Base-by-base conservation (phyloP, 768 basidiomycete genomes). In the Fomitopsis pulvina region DNA sequence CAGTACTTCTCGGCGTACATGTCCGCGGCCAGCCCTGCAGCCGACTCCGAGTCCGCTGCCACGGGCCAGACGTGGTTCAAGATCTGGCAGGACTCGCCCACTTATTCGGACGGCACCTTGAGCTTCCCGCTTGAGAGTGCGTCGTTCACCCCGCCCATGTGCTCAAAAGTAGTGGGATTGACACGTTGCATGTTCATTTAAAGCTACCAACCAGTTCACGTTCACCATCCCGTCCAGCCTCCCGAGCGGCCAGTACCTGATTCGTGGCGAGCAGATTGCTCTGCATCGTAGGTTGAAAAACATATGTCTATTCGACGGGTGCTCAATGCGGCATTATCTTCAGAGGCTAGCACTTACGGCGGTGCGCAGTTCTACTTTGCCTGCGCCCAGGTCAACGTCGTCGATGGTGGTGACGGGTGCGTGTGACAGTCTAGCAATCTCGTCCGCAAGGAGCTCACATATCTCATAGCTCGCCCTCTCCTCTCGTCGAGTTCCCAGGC, bases 41-140 rank as follows among this genome's bases (percentile, higher is more conserved):
- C 55, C 52, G 57, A 57, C 58, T 59, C 53, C 37, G 63, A 63
- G 48, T 59, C 51, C 26, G 75, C 72, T n/a, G 74, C 71, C 7
- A 62, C 67, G 7, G 69, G 68, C n/a, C 66, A 63, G 50, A 72
- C 68, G 14, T 74, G 71, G 68, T 73, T 72, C 64, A 72, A 74
- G 63, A 66, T 73, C 42, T 72, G 69, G 66, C 66, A 75, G 56
- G 45, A 61, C 45, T 24, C 53, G 2, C 59, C 64, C 5, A 48
- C 51, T 21, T 63, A 54, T 42, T 52, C 59, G 53, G 53, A 60
- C 52, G 52, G 62, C 32, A 44, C 47, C 45, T 57, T 66, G 42
- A 58, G 50, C 24, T 66, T 62, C 58, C 61, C 63, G 14, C 59
- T 60, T 6, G 43, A 50, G 27, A 60, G 64, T 61, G 21, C 29